Evolutionary conservation across 768 basidiomycete species (phyloP).

Genomic region (Collybia mongolica): DNA sequence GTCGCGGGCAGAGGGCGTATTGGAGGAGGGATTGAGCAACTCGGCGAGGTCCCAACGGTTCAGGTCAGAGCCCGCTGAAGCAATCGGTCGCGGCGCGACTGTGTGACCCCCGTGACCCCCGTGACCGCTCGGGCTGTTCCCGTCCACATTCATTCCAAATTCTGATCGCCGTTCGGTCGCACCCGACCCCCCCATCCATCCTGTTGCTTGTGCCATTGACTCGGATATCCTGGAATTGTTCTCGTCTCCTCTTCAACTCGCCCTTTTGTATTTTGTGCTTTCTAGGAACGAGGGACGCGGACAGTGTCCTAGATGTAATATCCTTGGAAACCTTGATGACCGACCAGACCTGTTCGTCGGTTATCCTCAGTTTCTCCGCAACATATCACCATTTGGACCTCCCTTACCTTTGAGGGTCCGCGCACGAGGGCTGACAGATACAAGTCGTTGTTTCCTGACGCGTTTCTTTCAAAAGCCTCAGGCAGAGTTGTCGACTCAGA

Average conservation of each 20-base stretch:
- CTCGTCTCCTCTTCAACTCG: not conserved
- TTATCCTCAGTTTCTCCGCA: slow-evolving; percentile 12
- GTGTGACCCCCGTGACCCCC: slow-evolving; percentile 22
- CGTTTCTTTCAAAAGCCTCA: too few species aligned
- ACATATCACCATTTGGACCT: slow-evolving; percentile 13
- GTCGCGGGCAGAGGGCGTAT: slow-evolving; percentile 22
- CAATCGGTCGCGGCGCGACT: slow-evolving; percentile 34
- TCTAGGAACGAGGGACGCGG: slow-evolving; percentile 7
- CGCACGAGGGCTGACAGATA: too few species aligned
- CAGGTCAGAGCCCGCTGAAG: slow-evolving; percentile 27
- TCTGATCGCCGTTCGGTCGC: slow-evolving; percentile 60
- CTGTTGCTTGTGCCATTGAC: too few species aligned
- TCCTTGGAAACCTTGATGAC: slow-evolving; percentile 5
- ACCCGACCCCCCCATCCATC: slow-evolving; percentile 29
- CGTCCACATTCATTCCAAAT: slow-evolving; percentile 35
- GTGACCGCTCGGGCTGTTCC: slow-evolving; percentile 20
- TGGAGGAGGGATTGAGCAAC: slow-evolving; percentile 40
- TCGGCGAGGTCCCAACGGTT: slow-evolving; percentile 41
- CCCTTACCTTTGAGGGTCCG: slow-evolving; percentile 3
- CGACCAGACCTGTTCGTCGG: slow-evolving; percentile 8
- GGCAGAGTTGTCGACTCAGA: too few species aligned
- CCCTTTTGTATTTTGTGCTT: slow-evolving; percentile 10
- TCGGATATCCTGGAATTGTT: too few species aligned
- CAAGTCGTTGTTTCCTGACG: too few species aligned
- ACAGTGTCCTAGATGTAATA: not conserved